These are phyloP conservation scores for Termitomyces sp. DNA, from an alignment of 768 basidiomycete genomes.

Conservation along the genomic window DNA sequence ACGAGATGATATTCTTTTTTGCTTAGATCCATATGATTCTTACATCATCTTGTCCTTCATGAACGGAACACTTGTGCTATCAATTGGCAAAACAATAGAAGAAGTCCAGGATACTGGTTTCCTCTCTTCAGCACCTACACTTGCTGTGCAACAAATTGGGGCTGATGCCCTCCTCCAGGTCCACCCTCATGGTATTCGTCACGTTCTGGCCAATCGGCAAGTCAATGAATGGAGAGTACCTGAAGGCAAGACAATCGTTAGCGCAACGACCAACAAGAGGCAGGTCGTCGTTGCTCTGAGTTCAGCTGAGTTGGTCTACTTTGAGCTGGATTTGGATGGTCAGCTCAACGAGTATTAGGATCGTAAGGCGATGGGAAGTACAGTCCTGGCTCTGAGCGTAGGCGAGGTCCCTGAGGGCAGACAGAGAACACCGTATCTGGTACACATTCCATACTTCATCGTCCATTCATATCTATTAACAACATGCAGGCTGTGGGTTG, in stretches of 20 bases:
- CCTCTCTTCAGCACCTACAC: slow-evolving; percentile 91
- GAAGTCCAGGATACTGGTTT: slow-evolving; percentile 99
- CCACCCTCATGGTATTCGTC: slow-evolving; percentile 93
- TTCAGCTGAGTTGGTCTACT: slow-evolving; percentile 97
- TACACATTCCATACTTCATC: slow-evolving; percentile 31
- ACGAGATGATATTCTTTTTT: background rate
- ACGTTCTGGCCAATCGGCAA: slow-evolving; percentile 84
- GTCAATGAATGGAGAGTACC: slow-evolving; percentile 98
- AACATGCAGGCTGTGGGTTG: slow-evolving; percentile 86
- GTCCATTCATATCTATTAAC: slow-evolving; percentile 1
- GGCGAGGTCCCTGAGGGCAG: slow-evolving; percentile 93
- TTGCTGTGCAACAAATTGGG: slow-evolving; percentile 97
- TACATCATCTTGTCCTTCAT: slow-evolving; percentile 99
- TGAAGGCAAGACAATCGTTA: slow-evolving; percentile 80
- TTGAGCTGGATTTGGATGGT: slow-evolving; percentile 93
- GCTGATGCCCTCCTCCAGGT: slow-evolving; percentile 93
- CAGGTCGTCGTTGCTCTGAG: slow-evolving; percentile 96
- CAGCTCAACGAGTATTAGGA: slow-evolving; percentile 98
- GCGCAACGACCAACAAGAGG: slow-evolving; percentile 93
- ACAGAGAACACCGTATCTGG: slow-evolving; percentile 89
- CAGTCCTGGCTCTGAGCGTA: slow-evolving; percentile 87
- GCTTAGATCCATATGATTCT: slow-evolving; percentile 82
- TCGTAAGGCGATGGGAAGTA: slow-evolving; percentile 94
- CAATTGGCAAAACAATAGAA: slow-evolving; percentile 97
- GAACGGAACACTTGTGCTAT: slow-evolving; percentile 93